Evolutionary conservation across 2,329 filamentous ascomycete species (phyloP).

Genomic region (Balansia obtecta): DNA sequence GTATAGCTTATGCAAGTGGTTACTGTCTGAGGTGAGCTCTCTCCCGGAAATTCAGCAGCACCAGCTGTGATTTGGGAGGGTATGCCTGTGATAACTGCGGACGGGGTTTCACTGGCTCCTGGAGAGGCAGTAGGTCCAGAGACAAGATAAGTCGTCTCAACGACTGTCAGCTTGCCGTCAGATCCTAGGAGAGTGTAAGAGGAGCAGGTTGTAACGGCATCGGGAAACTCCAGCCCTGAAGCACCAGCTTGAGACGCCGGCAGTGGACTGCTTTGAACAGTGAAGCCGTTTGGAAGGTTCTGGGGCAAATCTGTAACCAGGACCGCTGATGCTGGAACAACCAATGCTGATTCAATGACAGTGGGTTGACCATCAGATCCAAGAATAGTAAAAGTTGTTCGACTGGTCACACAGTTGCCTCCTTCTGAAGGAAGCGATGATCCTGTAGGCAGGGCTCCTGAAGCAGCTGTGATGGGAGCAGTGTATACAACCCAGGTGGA

Average conservation of each 20-base stretch:
- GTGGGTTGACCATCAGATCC: slow-evolving; percentile 22
- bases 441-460: slow-evolving; percentile 2
- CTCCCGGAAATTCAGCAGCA: slow-evolving; percentile 2
- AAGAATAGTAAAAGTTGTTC: slow-evolving; percentile 15
- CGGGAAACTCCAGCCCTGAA: slow-evolving; percentile 8
- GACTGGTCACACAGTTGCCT: slow-evolving; percentile 7
- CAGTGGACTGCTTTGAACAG: slow-evolving; percentile 3
- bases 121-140: slow-evolving; percentile 10
- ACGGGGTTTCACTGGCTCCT: background rate
- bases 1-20: slow-evolving; percentile 21
- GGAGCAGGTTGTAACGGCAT: slow-evolving; percentile 13
- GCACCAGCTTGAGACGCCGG: slow-evolving; percentile 3
- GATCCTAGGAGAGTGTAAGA: slow-evolving; percentile 17
- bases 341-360: slow-evolving; percentile 22
- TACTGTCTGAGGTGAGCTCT: slow-evolving; percentile 6
- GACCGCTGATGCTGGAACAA: slow-evolving; percentile 12
- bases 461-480: slow-evolving; percentile 3
- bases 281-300: slow-evolving; percentile 6
- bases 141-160: slow-evolving; percentile 15
- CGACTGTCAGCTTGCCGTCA: slow-evolving; percentile 17
- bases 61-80: slow-evolving; percentile 11
- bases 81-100: slow-evolving; percentile 14
- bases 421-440: slow-evolving; percentile 2
- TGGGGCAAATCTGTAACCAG: slow-evolving; percentile 7
- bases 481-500: slow-evolving; percentile 6